phyloP scores from a whole-genome alignment of 108 stramenopile genomes.

The Pseudonitzschia pungens region DNA sequence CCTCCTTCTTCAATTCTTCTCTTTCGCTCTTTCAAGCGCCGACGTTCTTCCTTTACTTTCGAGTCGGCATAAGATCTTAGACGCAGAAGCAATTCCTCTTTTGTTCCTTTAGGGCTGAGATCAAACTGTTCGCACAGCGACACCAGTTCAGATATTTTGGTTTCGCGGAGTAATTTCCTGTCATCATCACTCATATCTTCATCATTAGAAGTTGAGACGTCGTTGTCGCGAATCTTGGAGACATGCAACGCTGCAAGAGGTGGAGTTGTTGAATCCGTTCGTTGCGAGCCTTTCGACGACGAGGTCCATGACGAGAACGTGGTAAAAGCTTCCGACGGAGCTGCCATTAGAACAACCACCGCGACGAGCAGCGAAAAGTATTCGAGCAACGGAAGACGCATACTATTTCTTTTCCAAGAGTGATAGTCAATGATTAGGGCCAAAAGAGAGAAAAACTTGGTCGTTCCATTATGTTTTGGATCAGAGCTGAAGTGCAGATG shows the following conservation, averaged over 20 bases:
- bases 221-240: conserved; percentile 13
- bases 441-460: too few species aligned
- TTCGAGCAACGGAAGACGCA: too few species aligned
- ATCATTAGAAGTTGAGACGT: not conserved
- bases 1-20: conserved; percentile 59
- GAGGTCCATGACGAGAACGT: not conserved
- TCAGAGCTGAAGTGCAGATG: too few species aligned
- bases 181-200: conserved; percentile 43
- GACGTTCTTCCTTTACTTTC: conserved; percentile 52
- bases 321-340: not conserved
- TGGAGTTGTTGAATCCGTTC: not conserved
- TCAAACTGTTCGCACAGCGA: conserved; percentile 63
- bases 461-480: too few species aligned
- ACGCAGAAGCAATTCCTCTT: conserved; percentile 56
- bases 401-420: too few species aligned
- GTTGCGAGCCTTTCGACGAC: not conserved
- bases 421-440: too few species aligned
- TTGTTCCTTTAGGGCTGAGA: conserved; percentile 55
- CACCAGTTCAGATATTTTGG: conserved; percentile 51
- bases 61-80: conserved; percentile 57
- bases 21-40: conserved; percentile 40
- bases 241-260: not conserved
- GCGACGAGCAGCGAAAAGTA: not conserved
- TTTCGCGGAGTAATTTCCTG: conserved; percentile 51
- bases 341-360: not conserved